Percentiles rank a stretch among this genome's conserved stretches.
Evolutionary conservation across 164 flowering plant species (phyloP).

Genomic region (Chimonanthus salicifolius): DNA sequence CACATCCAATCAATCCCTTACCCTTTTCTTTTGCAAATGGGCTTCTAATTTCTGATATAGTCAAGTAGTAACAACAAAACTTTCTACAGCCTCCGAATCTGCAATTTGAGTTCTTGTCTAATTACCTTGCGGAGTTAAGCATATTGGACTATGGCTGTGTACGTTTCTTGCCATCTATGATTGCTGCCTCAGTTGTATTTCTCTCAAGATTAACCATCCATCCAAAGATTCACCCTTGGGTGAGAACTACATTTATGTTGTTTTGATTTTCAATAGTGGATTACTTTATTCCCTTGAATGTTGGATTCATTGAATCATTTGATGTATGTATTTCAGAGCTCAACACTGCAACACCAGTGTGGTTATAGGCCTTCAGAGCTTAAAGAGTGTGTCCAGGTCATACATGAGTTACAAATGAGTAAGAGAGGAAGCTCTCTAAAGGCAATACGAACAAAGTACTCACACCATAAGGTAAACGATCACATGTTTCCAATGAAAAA

Average conservation of each 20-base stretch:
- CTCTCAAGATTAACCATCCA: conserved; percentile 49
- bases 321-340: conserved; percentile 26
- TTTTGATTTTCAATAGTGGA: background rate
- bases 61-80: background rate
- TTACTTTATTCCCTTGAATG: background rate
- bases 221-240: conserved; percentile 67
- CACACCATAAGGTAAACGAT: conserved; percentile 43
- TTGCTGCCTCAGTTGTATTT: conserved; percentile 38
- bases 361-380: conserved; percentile 57
- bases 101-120: conserved; percentile 65
- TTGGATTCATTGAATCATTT: background rate
- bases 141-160: conserved; percentile 62
- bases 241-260: conserved; percentile 14
- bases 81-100: conserved; percentile 45
- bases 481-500: background rate
- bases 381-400: conserved; percentile 47
- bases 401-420: conserved; percentile 52
- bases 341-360: conserved; percentile 30
- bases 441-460: conserved; percentile 63
- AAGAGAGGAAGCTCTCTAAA: conserved; percentile 29
- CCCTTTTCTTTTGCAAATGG: background rate
- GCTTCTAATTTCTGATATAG: background rate
- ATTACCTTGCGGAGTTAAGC: conserved; percentile 76
- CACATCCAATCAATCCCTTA: too few species aligned
- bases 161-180: conserved; percentile 64